Base-by-base conservation (phyloP, 2,329 filamentous ascomycete genomes). In the Elsinoe batatas region DNA sequence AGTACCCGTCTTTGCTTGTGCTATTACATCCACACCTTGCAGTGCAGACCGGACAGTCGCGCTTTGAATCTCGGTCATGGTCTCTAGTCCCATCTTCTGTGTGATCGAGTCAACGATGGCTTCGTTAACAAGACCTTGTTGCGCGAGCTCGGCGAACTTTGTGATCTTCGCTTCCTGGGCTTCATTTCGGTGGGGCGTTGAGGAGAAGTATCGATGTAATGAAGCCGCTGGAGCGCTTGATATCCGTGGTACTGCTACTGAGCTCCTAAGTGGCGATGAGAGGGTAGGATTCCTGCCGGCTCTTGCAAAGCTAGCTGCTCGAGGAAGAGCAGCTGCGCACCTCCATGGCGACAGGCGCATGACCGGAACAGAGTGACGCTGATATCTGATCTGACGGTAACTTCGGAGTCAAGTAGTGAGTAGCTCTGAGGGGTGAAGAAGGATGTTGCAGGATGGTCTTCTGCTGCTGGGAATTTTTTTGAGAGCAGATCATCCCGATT, bases 1-100 rank as follows among this genome's bases (percentile, higher is more conserved):
- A 3, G 93, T 97, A 68, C 93, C 93, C 7, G 93, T 98, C 73
- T 88, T 95, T 58, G 93, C 93, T 74, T 97, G 93, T 46, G 91
- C 93, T 62, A 97, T 71, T 87, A 95, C 78, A 70, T 96, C 91
- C 58, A 77, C 80, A 18, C 93, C 91, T 61, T 83, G 81, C 40
- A 97, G 74, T 3, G 87, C 88, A 56, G 88, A 79, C 58, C 82
- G 82, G 66, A 98, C 90, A 11, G 91, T 95, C 67, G 84, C 79
- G 47, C 82, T 78, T 71, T 98, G 93, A 12, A 98, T 91, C 18
- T 93, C 86, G 18, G 91, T 97, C 93, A 98, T 97, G 38, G 76
- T 81, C 50, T 85, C 79, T 63, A 96, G 85, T 26, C 78, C 74
- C 84, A 97, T 87, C 53, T 82, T 79, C 17, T 10, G 40, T 1